A percentile compares a stretch with the other conserved stretches of the same genome.
Conservation (phyloP, 2,329 filamentous ascomycete species). For the Phaeomoniella chlamydospora region DNA sequence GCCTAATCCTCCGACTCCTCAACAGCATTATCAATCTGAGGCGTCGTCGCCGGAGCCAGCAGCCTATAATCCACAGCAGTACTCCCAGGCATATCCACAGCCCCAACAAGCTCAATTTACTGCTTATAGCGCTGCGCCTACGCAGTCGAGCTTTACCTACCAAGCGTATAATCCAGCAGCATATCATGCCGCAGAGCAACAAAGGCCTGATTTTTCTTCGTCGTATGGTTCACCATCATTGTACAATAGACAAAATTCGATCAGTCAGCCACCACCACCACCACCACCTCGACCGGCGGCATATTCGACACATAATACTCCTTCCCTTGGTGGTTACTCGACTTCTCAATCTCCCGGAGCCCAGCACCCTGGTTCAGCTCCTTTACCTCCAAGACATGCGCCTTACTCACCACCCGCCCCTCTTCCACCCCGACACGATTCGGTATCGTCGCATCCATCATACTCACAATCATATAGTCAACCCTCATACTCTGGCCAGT, state of each 20-base stretch:
- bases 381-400: constrained; percentile 9
- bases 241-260: background rate
- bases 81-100: constrained; percentile 31
- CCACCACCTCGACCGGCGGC: constrained; percentile 22
- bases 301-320: constrained; percentile 19
- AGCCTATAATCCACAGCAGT: constrained; percentile 48
- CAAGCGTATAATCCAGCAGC: constrained; percentile 34
- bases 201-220: constrained; percentile 13
- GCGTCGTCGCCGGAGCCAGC: constrained; percentile 24
- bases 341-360: constrained; percentile 13
- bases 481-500: too few relatives aligned
- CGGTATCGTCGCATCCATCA: background rate
- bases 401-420: constrained; percentile 13
- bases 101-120: constrained; percentile 40
- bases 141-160: constrained; percentile 13
- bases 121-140: constrained; percentile 47
- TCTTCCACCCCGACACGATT: constrained; percentile 15
- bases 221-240: constrained; percentile 6
- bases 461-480: too few relatives aligned
- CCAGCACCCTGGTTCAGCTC: constrained; percentile 14
- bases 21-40: constrained; percentile 33
- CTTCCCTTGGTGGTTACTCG: constrained; percentile 9
- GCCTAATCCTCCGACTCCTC: constrained; percentile 26
- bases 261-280: constrained; percentile 17
- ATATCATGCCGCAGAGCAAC: constrained; percentile 22